These are phyloP conservation scores for Aeschynomene evenia DNA, from an alignment of 306 rosid species.

Conservation along the genomic window DNA sequence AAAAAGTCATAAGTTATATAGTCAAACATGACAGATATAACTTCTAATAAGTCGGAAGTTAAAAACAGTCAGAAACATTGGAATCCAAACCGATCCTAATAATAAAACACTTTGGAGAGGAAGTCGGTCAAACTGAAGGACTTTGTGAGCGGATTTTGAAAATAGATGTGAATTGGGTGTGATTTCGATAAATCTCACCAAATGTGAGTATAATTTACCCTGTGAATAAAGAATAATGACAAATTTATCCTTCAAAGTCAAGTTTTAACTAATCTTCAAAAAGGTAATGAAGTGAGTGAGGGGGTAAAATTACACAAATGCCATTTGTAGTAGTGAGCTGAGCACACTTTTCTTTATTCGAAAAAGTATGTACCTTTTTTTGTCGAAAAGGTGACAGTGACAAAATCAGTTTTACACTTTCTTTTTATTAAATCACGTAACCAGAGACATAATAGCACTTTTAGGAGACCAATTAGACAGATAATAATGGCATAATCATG, in stretches of 20 bases:
- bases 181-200: too few species aligned
- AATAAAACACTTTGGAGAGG: too few species aligned
- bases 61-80: too few species aligned
- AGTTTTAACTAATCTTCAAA: constrained; percentile 30
- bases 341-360: constrained; percentile 55
- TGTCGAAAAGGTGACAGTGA: constrained; percentile 54
- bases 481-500: constrained; percentile 37
- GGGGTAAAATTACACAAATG: constrained; percentile 37
- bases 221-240: not conserved
- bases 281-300: not conserved
- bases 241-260: constrained; percentile 40
- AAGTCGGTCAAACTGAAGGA: too few species aligned
- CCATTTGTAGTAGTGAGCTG: constrained; percentile 36
- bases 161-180: too few species aligned
- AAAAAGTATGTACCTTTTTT: constrained; percentile 57
- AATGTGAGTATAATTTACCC: too few species aligned
- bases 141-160: too few species aligned
- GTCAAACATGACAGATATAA: too few species aligned
- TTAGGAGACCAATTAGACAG: constrained; percentile 49
- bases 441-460: constrained; percentile 49
- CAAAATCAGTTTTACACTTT: constrained; percentile 36
- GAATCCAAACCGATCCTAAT: too few species aligned
- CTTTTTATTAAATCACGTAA: constrained; percentile 32
- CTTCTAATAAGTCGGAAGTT: too few species aligned
- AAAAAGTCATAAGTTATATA: too few species aligned